Percentiles rank a stretch among this genome's conserved stretches.
Evolutionary conservation across 2,329 filamentous ascomycete genomes (phyloP).

Genomic region (Stagonosporopsis rhizophila): DNA sequence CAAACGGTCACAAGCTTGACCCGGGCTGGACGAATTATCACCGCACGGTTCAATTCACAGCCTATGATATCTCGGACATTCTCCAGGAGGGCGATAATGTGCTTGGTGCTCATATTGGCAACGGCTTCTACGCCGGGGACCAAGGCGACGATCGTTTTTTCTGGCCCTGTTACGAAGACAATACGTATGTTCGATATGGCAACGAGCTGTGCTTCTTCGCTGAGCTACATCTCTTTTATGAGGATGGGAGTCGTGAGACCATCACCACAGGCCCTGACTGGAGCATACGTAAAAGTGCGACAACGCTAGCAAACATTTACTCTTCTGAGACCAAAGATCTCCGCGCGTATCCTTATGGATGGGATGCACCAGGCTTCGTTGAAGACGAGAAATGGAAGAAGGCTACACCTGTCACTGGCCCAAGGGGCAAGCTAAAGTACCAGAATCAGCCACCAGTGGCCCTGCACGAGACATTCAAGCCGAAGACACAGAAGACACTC

Average conservation of each 20-base stretch:
- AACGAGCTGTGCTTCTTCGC: slow-evolving; percentile 54
- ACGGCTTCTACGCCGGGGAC: slow-evolving; percentile 57
- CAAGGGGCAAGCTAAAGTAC: slow-evolving; percentile 50
- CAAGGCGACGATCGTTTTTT: slow-evolving; percentile 52
- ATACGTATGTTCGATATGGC: slow-evolving; percentile 45
- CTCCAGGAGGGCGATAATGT: slow-evolving; percentile 45
- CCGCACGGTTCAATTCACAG: slow-evolving; percentile 53
- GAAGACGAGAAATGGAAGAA: slow-evolving; percentile 42
- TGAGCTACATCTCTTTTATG: slow-evolving; percentile 50
- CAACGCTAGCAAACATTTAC: slow-evolving; percentile 52
- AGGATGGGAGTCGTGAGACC: slow-evolving; percentile 47
- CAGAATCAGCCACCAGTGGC: slow-evolving; percentile 52
- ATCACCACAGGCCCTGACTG: slow-evolving; percentile 50
- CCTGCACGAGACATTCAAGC: slow-evolving; percentile 48
- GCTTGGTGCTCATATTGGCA: slow-evolving; percentile 49
- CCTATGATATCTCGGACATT: slow-evolving; percentile 52
- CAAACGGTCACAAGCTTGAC: slow-evolving; percentile 36
- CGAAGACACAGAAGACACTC: slow-evolving; percentile 27
- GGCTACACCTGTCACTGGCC: slow-evolving; percentile 51
- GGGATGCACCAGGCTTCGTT: slow-evolving; percentile 39
- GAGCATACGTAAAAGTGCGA: slow-evolving; percentile 50
- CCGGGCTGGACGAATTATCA: slow-evolving; percentile 54
- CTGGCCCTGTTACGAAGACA: slow-evolving; percentile 54
- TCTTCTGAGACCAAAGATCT: slow-evolving; percentile 52
- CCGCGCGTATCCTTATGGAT: slow-evolving; percentile 45